Evolutionary conservation across 1,284 basidiomycete genomes (phyloP).

Genomic region (Cryptococcus sp.): DNA sequence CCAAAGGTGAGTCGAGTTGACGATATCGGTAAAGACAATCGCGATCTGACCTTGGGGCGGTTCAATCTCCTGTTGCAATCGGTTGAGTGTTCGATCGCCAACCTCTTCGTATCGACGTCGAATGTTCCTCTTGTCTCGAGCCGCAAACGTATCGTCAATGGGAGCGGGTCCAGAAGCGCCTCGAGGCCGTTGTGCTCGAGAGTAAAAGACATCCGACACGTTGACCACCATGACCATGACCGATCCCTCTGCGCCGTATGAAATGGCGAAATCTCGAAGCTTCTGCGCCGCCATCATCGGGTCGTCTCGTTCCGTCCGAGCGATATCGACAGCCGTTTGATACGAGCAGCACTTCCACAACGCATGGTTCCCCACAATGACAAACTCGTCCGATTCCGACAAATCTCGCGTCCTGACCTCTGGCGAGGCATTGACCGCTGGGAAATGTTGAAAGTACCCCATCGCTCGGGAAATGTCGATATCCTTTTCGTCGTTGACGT

Average conservation of each 20-base stretch:
- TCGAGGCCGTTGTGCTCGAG: slow-evolving; percentile 46
- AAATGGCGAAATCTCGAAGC: slow-evolving; percentile 91
- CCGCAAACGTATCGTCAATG: slow-evolving; percentile 16
- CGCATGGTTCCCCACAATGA: slow-evolving; percentile 89
- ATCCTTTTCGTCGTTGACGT: slow-evolving; percentile 76
- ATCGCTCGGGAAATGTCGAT: slow-evolving; percentile 88
- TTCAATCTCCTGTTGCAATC: slow-evolving; percentile 73
- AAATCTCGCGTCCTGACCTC: slow-evolving; percentile 68
- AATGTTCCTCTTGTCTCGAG: slow-evolving; percentile 23
- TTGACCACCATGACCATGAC: slow-evolving; percentile 98
- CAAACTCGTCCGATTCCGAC: slow-evolving; percentile 85
- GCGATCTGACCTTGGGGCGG: slow-evolving; percentile 86
- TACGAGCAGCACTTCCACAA: slow-evolving; percentile 93
- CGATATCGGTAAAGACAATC: slow-evolving; percentile 96
- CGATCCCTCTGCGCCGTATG: slow-evolving; percentile 89
- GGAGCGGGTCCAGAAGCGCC: slow-evolving; percentile 43
- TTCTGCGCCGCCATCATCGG: slow-evolving; percentile 98
- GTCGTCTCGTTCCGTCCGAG: slow-evolving; percentile 73
- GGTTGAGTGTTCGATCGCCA: slow-evolving; percentile 50
- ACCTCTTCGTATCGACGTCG: slow-evolving; percentile 43
- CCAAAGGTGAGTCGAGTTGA: slow-evolving; percentile 96
- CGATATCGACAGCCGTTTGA: slow-evolving; percentile 96
- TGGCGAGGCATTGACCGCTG: slow-evolving; percentile 85
- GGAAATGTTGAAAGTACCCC: slow-evolving; percentile 86
- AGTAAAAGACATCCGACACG: slow-evolving; percentile 69